Conservation (phyloP, 352 stramenopile genomes). For the Phytophthora constricta region DNA sequence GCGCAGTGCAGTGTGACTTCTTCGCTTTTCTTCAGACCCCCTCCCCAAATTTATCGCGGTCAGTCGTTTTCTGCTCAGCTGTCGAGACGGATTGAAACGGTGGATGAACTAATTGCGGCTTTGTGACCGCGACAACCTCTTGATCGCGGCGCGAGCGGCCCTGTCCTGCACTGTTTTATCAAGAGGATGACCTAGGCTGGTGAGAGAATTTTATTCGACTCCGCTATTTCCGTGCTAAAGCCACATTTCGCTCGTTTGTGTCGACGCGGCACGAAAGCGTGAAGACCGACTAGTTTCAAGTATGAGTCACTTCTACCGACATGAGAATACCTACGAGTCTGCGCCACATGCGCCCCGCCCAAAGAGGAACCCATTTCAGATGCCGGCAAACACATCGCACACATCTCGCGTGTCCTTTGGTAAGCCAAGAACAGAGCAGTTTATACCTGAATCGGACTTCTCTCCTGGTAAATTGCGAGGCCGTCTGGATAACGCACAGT, state of each 20-base stretch:
- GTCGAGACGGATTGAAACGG: conserved; percentile 18
- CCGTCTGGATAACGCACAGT: conserved; percentile 13
- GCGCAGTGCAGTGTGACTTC: background rate
- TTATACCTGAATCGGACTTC: background rate
- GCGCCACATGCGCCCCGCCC: conserved; percentile 9
- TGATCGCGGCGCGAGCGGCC: no score
- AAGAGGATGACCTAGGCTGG: conserved; percentile 19
- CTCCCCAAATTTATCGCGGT: conserved; percentile 3
- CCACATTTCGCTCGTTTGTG: conserved; percentile 5
- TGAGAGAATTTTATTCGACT: conserved; percentile 11
- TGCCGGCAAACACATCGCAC: conserved; percentile 55
- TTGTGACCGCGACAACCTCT: no score
- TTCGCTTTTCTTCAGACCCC: no score
- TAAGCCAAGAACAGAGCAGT: conserved; percentile 12
- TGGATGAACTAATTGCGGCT: conserved; percentile 28
- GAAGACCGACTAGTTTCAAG: background rate
- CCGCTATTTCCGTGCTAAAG: conserved; percentile 23
- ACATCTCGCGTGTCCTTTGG: conserved; percentile 33
- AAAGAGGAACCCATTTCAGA: conserved; percentile 46
- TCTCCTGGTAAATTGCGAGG: conserved; percentile 22
- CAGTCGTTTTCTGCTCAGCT: conserved; percentile 17
- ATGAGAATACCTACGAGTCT: conserved; percentile 17
- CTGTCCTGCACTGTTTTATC: no score
- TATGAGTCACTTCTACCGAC: conserved; percentile 30
- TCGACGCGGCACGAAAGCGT: background rate